Conservation (phyloP, 2,329 filamentous ascomycete genomes). For the Claviceps maximensis region DNA sequence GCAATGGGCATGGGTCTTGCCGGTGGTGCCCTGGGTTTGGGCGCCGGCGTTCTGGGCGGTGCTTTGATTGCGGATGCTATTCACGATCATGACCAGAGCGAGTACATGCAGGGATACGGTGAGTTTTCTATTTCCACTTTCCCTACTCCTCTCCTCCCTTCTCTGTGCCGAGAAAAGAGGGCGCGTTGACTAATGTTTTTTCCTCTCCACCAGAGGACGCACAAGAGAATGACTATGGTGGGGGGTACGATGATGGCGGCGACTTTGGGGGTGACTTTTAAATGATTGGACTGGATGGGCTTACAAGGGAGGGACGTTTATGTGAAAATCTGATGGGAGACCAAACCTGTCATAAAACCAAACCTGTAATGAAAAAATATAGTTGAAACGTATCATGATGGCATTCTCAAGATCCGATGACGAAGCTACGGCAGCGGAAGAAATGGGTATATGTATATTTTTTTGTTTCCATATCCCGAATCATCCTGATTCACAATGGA, state of each 20-base stretch:
- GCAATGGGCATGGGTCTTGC: constrained; percentile 44
- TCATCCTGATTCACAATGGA: no score
- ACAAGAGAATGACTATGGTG: constrained; percentile 11
- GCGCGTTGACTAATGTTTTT: neutral
- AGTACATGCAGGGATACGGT: constrained; percentile 35
- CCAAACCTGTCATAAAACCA: no score
- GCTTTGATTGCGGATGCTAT: constrained; percentile 56
- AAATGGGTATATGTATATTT: no score
- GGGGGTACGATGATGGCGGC: constrained; percentile 6
- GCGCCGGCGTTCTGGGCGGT: constrained; percentile 71
- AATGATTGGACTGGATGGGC: neutral
- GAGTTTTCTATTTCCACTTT: constrained; percentile 10
- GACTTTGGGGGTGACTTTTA: constrained; percentile 3
- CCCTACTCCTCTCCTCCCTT: neutral
- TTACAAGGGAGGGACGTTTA: no score
- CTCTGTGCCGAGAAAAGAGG: neutral
- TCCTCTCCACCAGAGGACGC: constrained; percentile 15
- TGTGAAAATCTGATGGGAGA: no score
- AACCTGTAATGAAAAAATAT: no score
- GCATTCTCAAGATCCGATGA: no score
- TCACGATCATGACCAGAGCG: constrained; percentile 45
- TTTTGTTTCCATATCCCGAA: no score
- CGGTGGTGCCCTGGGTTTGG: constrained; percentile 66
- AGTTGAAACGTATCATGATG: no score
- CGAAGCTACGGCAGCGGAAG: no score